Base-by-base conservation (phyloP, 176 grass and related monocot species). In the Carex myosuroides region DNA sequence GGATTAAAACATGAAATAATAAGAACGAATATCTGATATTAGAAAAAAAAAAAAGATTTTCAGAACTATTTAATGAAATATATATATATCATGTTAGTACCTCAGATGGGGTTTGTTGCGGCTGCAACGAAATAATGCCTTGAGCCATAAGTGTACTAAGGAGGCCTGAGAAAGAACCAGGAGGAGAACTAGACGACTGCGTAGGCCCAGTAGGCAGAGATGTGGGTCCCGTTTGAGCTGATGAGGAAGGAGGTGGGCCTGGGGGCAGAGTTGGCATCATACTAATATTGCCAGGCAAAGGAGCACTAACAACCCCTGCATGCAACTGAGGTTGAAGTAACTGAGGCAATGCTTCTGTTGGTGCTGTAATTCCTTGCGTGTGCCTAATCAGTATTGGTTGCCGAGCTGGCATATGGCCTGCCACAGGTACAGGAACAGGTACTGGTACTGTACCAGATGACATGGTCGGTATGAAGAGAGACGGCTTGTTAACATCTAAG, bases 131-230 rank as follows among this genome's bases (percentile, higher is more conserved):
- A 88, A 99, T 95, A 79, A 99, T 64, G 87, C 97, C 97, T 9
- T 94, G 89, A 70, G 84, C 71, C 90, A 99, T 90, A 58, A 96
- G 93, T 59, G 90, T 96, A 89, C 84, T 89, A 81, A 99, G 88
- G 14, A 99, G 79, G 66, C 97, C 93, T 81, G 97, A 94, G 60
- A 92, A 84, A 75, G 69, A 24, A 83, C 14, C 73, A 9, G 85
- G 73, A 80, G 85, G 13, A 22, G 81, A 33, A 64, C 64, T 21
- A 85, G 86, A 81, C 39, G 85, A 59, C 62, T 85, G 83, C 14
- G 88, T 60, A 60, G 80, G 86, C 33, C 74, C 70, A 87, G 85
- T 85, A 85, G 87, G 88, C 54, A 87, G 86, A 85, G 89, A 87
- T 60, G 88, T 69, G 69, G 64, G 83, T 87, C 87, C 90, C 54